Evolutionary conservation across 441 rosid genomes (phyloP).

Genomic region (Rhodomyrtus psidioides): DNA sequence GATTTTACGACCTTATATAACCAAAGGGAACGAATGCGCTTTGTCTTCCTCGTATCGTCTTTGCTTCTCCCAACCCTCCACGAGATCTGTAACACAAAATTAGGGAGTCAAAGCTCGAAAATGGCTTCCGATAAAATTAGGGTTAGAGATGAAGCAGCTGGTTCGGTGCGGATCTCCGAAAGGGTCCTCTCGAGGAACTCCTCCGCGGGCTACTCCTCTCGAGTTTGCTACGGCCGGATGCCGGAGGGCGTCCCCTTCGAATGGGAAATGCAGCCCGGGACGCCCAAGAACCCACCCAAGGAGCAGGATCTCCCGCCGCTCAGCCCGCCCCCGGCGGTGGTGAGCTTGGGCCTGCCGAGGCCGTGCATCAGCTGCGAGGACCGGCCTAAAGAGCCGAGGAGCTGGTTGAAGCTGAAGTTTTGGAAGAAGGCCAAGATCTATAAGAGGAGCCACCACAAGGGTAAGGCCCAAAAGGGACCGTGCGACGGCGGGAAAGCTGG

Average conservation of each 20-base stretch:
- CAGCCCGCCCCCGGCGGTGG: constrained; percentile 67
- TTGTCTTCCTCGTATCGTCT: neutral
- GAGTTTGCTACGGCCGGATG: constrained; percentile 21
- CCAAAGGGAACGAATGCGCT: neutral
- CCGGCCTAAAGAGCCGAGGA: neutral
- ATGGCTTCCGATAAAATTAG: constrained; percentile 1
- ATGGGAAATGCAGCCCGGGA: constrained; percentile 83
- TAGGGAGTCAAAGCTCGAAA: neutral
- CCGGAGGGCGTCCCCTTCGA: constrained; percentile 57
- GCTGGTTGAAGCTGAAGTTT: constrained; percentile 13
- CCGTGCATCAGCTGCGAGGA: constrained; percentile 27
- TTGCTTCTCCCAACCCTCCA: too few relatives aligned
- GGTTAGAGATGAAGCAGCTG: constrained; percentile 6
- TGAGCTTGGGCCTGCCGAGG: constrained; percentile 40
- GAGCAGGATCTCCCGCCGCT: constrained; percentile 7
- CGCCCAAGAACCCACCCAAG: constrained; percentile 38
- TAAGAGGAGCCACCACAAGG: neutral
- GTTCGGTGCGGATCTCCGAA: constrained; percentile 19
- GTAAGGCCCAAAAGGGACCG: neutral
- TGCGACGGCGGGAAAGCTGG: neutral
- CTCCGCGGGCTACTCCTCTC: constrained; percentile 31
- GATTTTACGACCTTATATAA: neutral
- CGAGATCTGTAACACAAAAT: neutral
- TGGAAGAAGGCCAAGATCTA: constrained; percentile 31
- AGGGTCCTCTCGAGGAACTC: constrained; percentile 35